Conservation (phyloP, 2,329 filamentous ascomycete genomes). For the Graphilbum fragrans region DNA sequence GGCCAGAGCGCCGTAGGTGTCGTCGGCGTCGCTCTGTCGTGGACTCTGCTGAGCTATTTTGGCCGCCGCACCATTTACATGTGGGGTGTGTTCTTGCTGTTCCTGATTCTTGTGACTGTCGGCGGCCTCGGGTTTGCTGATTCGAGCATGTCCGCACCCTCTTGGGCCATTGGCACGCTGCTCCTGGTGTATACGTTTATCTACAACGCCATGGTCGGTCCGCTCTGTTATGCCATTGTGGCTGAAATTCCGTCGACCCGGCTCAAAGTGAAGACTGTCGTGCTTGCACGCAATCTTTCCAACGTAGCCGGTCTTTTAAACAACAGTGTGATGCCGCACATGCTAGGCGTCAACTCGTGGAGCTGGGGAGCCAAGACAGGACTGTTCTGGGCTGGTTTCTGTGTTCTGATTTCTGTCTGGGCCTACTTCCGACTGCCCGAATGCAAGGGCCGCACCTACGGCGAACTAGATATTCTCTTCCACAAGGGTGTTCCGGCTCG, state of each 20-base stretch:
- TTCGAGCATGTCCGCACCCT: conserved; percentile 29
- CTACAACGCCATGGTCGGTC: conserved; percentile 33
- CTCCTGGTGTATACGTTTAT: conserved; percentile 29
- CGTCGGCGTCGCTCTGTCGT: too few species aligned
- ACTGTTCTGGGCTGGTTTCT: too few species aligned
- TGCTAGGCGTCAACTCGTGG: conserved; percentile 32
- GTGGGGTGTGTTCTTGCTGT: conserved; percentile 18
- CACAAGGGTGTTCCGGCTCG: too few species aligned
- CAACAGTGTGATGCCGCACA: conserved; percentile 32
- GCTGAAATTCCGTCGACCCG: conserved; percentile 32
- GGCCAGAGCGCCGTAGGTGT: too few species aligned
- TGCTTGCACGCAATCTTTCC: conserved; percentile 31
- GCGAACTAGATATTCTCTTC: too few species aligned
- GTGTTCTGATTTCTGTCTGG: too few species aligned
- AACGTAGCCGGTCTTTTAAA: conserved; percentile 34
- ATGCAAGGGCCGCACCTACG: too few species aligned
- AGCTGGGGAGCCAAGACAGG: conserved; percentile 36
- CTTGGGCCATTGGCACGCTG: conserved; percentile 34
- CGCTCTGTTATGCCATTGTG: conserved; percentile 13
- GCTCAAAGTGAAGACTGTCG: conserved; percentile 31
- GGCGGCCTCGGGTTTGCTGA: conserved; percentile 29
- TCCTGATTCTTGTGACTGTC: conserved; percentile 25
- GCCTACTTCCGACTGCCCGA: too few species aligned
- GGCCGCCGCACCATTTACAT: conserved; percentile 11
- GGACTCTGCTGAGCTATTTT: conserved; percentile 43